A percentile compares a stretch with the other conserved stretches of the same genome.
Evolutionary conservation across 208 protist species (phyloP).

Genomic region (Naegleria gruberi): DNA sequence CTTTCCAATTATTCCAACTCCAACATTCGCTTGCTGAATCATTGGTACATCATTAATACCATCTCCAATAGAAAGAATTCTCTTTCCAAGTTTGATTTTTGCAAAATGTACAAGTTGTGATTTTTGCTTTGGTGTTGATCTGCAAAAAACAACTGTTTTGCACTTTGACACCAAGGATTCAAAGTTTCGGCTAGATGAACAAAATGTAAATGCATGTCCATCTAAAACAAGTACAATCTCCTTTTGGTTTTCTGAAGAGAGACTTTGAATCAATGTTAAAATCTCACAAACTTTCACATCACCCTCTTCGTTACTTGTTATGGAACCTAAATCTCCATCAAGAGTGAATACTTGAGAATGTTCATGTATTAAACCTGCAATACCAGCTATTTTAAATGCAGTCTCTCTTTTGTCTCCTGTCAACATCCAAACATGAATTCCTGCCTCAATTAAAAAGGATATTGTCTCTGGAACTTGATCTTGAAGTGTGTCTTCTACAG

Average conservation of each 20-base stretch:
- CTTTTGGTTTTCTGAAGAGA: background rate
- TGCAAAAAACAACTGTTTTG: conserved; percentile 58
- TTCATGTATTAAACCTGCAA: conserved; percentile 49
- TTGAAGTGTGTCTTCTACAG: conserved; percentile 91
- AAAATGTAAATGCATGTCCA: conserved; percentile 1
- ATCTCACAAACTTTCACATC: background rate
- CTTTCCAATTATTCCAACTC: conserved; percentile 82
- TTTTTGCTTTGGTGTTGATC: conserved; percentile 69
- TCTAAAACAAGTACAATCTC: conserved; percentile 13
- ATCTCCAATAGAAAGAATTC: conserved; percentile 63
- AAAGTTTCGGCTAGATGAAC: background rate
- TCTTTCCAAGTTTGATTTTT: conserved; percentile 42
- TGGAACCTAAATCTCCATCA: background rate
- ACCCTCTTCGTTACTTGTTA: background rate
- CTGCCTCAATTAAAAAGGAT: conserved; percentile 61
- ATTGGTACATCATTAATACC: conserved; percentile 78
- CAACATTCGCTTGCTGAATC: conserved; percentile 79
- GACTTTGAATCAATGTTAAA: background rate
- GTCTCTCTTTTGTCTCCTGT: conserved; percentile 96
- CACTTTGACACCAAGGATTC: conserved; percentile 14
- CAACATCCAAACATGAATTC: conserved; percentile 90
- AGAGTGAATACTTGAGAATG: background rate
- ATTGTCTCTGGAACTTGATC: conserved; percentile 82
- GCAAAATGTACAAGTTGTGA: conserved; percentile 59
- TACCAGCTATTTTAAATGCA: conserved; percentile 86